A percentile compares a stretch with the other conserved stretches of the same genome.
phyloP scores from a whole-genome alignment of 768 basidiomycete species.

The Suillus lakei region DNA sequence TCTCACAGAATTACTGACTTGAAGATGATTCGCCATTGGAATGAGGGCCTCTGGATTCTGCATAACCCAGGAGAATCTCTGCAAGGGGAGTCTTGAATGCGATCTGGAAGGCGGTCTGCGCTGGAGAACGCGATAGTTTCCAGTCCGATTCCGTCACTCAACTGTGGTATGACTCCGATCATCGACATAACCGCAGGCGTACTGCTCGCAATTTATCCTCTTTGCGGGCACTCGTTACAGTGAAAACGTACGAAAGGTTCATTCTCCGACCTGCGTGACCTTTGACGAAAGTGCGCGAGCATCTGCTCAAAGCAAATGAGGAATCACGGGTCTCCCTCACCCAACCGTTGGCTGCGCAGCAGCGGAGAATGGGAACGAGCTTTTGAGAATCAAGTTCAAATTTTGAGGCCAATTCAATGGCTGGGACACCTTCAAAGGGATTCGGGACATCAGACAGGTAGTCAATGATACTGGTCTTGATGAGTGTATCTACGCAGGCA shows the following conservation, averaged over 20 bases:
- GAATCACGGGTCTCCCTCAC: constrained; percentile 20
- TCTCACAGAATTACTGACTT: not conserved
- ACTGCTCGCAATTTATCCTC: constrained; percentile 6
- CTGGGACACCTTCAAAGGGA: constrained; percentile 12
- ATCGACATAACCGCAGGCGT: constrained; percentile 18
- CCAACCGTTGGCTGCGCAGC: constrained; percentile 20
- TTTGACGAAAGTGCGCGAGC: constrained; percentile 16
- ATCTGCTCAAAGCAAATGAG: constrained; percentile 22
- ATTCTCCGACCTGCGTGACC: constrained; percentile 23
- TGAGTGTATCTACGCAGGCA: constrained; percentile 17
- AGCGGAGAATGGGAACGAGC: constrained; percentile 21
- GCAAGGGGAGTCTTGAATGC: constrained; percentile 40
- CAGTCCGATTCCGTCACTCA: constrained; percentile 22
- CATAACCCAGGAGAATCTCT: constrained; percentile 32
- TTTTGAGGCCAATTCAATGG: constrained; percentile 12
- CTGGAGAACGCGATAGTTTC: constrained; percentile 11
- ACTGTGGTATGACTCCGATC: constrained; percentile 12
- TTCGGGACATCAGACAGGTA: constrained; percentile 14
- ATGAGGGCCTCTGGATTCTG: not conserved
- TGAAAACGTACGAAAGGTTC: constrained; percentile 11
- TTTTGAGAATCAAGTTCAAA: constrained; percentile 21
- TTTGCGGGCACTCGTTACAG: not conserved
- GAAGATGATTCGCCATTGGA: not conserved
- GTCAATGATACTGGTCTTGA: constrained; percentile 22
- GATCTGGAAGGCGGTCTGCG: constrained; percentile 42